phyloP scores from a whole-genome alignment of 2,329 filamentous ascomycete species.

The Aspergillaceae sp. region DNA sequence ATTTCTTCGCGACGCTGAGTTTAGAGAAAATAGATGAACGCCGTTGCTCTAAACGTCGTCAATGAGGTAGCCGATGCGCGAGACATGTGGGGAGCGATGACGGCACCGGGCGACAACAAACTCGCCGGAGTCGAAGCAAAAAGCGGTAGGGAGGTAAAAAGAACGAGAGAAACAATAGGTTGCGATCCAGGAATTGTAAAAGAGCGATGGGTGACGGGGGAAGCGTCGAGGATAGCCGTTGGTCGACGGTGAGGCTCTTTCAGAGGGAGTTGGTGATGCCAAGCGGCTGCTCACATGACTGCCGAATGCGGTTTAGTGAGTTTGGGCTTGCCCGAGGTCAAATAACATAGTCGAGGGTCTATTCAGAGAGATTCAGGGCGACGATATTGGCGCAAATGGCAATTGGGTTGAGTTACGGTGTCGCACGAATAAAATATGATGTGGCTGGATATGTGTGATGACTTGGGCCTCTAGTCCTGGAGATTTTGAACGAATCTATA shows the following conservation, averaged over 20 bases:
- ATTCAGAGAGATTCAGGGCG: no score
- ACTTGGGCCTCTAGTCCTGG: no score
- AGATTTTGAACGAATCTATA: no score
- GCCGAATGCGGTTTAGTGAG: constrained; percentile 2
- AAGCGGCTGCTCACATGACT: constrained; percentile 28
- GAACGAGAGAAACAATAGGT: constrained; percentile 13
- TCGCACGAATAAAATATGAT: no score
- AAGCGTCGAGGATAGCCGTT: constrained; percentile 10
- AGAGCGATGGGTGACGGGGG: constrained; percentile 14
- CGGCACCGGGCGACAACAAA: constrained; percentile 22
- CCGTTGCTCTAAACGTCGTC: constrained; percentile 26
- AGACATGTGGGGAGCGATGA: constrained; percentile 38
- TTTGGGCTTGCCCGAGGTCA: not conserved
- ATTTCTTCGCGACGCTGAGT: constrained; percentile 17
- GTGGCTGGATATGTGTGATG: no score
- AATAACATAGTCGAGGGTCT: no score
- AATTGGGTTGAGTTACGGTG: no score
- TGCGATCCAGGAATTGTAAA: constrained; percentile 18
- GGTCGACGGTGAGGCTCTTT: constrained; percentile 15
- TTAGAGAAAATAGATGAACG: constrained; percentile 19
- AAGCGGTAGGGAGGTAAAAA: constrained; percentile 12
- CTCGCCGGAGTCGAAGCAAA: constrained; percentile 17
- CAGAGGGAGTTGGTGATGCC: constrained; percentile 33
- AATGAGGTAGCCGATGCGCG: constrained; percentile 35
- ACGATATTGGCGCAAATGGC: no score